These are phyloP conservation scores for Neoscytalidium dimidiatum DNA, from an alignment of 2,329 filamentous ascomycete genomes.

Conservation along the genomic window DNA sequence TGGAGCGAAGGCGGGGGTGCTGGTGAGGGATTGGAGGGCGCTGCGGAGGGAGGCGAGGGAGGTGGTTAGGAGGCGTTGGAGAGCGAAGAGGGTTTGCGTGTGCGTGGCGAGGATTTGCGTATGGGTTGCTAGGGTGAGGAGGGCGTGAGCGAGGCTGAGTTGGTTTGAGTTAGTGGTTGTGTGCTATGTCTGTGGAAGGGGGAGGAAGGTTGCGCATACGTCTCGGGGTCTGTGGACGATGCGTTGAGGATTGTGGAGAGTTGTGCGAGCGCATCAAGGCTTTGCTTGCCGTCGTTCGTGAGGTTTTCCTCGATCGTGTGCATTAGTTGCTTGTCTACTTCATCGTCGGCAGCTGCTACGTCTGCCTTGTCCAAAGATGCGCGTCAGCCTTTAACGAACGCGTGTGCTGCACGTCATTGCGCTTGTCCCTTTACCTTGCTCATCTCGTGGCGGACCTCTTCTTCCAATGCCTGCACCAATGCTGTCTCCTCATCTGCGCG, in stretches of 20 bases:
- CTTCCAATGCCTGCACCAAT: slow-evolving; percentile 58
- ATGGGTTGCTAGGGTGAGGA: slow-evolving; percentile 35
- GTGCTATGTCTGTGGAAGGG: background rate
- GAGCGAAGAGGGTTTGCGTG: slow-evolving; percentile 33
- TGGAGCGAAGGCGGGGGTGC: slow-evolving; percentile 41
- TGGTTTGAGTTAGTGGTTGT: background rate
- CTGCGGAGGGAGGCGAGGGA: slow-evolving; percentile 33
- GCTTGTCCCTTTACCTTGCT: slow-evolving; percentile 30
- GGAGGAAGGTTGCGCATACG: slow-evolving; percentile 11
- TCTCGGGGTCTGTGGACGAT: slow-evolving; percentile 29
- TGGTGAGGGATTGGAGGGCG: slow-evolving; percentile 33
- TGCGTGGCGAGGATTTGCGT: slow-evolving; percentile 35
- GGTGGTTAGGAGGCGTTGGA: slow-evolving; percentile 35
- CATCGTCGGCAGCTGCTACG: background rate
- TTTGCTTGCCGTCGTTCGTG: slow-evolving; percentile 27
- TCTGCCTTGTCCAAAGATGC: slow-evolving; percentile 11
- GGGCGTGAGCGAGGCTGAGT: slow-evolving; percentile 33
- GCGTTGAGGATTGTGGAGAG: slow-evolving; percentile 39
- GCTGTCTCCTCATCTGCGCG: slow-evolving; percentile 70
- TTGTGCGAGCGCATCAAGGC: slow-evolving; percentile 39
- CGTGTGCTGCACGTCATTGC: background rate
- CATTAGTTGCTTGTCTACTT: background rate
- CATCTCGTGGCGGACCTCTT: slow-evolving; percentile 42
- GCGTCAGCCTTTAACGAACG: background rate
- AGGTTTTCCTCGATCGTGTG: slow-evolving; percentile 1